Evolutionary conservation across 2,329 filamentous ascomycete genomes (phyloP), one percentile per base, ranked within the genome.

Genomic region (Pyrenophora tritici-repentis): DNA sequence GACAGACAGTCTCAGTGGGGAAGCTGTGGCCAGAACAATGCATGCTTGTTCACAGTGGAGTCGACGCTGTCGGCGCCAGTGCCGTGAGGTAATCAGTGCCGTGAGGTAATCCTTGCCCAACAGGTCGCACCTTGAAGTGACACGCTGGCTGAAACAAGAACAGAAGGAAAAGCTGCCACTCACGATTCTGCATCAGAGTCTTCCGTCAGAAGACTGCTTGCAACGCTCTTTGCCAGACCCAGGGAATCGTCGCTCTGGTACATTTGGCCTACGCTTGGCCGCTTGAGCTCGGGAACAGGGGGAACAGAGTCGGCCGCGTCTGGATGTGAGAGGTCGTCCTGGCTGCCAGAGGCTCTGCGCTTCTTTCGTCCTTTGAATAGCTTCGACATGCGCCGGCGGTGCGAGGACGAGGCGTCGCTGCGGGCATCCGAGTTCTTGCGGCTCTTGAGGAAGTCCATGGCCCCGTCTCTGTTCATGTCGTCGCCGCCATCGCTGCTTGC

Each of bases 141-240:
- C 16, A 41, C 39, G 33, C 20, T 35, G 42, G 12, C 46, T 55
- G 52, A 59, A 42, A 49, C 47, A 29, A 55, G 34, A n/a, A 43
- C 53, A 16, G 39, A 42, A 42, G 40, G 18, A 56, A 55, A 34
- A 58, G 37, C 44, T 52, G 40, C 55, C 47, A 79, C 79, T 79
- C 73, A 81, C 79, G 67, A 53, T 56, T 79, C 78, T 47, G 62
- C 58, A 38, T 83, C 81, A 26, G 77, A 79, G 56, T 82, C 79
- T 53, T 81, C 78, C 13, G 78, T 80, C 47, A 78, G 63, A 40
- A 81, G 73, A 62, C 77, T 80, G 73, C 78, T 79, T 35, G 74
- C 63, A 18, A 76, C 74, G 63, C 77, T 79, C 58, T 71, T 76
- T 56, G 73, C 70, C 40, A 75, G 62, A 3, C 67, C 68, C 18